Evolutionary conservation across 2,329 filamentous ascomycete species (phyloP).

Genomic region (Venturia aucupariae): DNA sequence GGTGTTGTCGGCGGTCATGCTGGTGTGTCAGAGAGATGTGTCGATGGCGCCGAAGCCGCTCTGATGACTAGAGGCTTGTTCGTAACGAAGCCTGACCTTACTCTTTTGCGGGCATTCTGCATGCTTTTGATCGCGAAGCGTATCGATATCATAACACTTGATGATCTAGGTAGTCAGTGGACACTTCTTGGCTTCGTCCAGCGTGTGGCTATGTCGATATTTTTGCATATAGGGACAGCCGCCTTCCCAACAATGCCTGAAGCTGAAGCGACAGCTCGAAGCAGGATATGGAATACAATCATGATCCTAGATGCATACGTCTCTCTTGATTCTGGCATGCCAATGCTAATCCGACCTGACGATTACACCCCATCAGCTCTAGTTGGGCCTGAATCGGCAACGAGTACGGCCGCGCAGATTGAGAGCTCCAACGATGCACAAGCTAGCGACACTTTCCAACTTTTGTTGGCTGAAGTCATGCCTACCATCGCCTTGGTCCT

Average conservation of each 20-base stretch:
- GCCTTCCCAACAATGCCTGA: constrained; percentile 3
- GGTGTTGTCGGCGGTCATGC: neutral
- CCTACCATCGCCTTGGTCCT: neutral
- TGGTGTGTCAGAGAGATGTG: constrained; percentile 7
- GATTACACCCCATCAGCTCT: constrained; percentile 8
- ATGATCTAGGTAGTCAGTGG: constrained; percentile 11
- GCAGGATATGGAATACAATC: constrained; percentile 11
- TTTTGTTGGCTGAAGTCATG: constrained; percentile 1
- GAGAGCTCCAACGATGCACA: neutral
- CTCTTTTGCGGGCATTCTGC: constrained; percentile 9
- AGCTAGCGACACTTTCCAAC: neutral
- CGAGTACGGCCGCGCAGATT: neutral
- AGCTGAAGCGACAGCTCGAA: constrained; percentile 8
- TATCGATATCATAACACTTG: constrained; percentile 9
- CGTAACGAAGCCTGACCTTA: constrained; percentile 12
- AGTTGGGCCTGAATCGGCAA: neutral
- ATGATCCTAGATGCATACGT: constrained; percentile 8
- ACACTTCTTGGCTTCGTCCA: constrained; percentile 7
- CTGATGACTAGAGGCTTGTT: neutral
- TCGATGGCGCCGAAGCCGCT: constrained; percentile 11
- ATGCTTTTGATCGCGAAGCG: constrained; percentile 9
- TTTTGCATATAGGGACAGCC: constrained; percentile 7
- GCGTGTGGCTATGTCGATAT: constrained; percentile 9
- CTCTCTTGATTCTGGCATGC: constrained; percentile 13
- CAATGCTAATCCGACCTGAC: neutral